Base-by-base conservation (phyloP, 1,139 yeast species). In the Lodderomyces orthopsilosis region DNA sequence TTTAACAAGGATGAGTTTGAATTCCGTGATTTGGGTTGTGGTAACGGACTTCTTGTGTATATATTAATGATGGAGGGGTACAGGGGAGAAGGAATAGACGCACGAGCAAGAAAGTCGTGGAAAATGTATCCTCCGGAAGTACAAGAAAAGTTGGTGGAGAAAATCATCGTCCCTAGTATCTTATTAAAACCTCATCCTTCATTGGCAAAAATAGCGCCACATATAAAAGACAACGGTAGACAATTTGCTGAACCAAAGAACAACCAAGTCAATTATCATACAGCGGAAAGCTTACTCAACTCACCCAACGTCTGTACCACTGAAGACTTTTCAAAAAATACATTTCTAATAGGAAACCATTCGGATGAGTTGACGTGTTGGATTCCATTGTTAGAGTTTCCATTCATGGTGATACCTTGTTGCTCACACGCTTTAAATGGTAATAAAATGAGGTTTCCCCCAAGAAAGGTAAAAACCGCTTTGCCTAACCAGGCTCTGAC, bases 321-420 rank as follows among this genome's bases (percentile, higher is more conserved):
- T 9, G 82, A 85, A 1, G 84, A 81, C 36, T 84, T 85, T 48
- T 82, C 86, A 0, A 59, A 66, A 21, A 77, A 84, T 52, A 83
- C 95, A 0, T 93, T 93, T 56, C 65, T 91, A 35, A 90, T 93
- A 41, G 98, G 98, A 1, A 93, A 93, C 58, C 98, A 93, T 57
- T 87, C 96, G 0, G 98, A 93, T 60, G 98, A 93, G 59, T 72
- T 93, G 46, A 91, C 98, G 0, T 87, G 96, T 51, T 93, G 98
- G 97, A 82, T 91, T 23, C 98, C 98, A 1, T 65, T 93, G 10
- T 66, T 93, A 14, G 94, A 91, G 0, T 79, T 74, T 51, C 96
- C 97, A 2, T 93, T 89, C 58, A 71, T 91, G 68, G 96, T 90
- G 6, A 87, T 93, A 35, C 98, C 98, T 2, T 93, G 98, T 60